A percentile compares a stretch with the other conserved stretches of the same genome.
Evolutionary conservation across 176 grass and related monocot species (phyloP).

Genomic region (Triticum turgidum): DNA sequence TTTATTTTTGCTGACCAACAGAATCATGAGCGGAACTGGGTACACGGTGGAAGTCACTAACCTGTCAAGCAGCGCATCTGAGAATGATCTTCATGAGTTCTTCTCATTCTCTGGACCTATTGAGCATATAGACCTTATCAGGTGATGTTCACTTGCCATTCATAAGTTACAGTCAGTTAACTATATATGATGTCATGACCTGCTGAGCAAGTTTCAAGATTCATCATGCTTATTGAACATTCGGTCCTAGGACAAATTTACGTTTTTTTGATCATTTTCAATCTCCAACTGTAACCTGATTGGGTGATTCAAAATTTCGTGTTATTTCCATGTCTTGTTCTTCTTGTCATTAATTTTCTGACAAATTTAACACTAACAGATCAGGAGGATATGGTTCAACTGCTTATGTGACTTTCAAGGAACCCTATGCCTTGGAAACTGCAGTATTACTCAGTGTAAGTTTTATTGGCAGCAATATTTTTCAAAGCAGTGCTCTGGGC

Average conservation of each 20-base stretch:
- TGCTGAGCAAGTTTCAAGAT: neutral
- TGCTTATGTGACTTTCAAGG: slow-evolving; percentile 97
- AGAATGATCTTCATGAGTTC: slow-evolving; percentile 83
- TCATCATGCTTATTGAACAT: slow-evolving; percentile 7
- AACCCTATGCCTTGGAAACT: slow-evolving; percentile 88
- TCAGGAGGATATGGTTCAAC: slow-evolving; percentile 79
- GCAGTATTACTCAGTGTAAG: slow-evolving; percentile 91
- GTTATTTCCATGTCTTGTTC: neutral
- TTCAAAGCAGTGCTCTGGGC: neutral
- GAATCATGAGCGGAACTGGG: slow-evolving; percentile 65
- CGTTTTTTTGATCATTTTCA: neutral
- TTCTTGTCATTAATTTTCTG: slow-evolving; percentile 26
- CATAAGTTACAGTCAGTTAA: neutral
- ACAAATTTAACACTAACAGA: slow-evolving; percentile 40
- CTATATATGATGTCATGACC: neutral
- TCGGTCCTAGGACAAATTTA: neutral
- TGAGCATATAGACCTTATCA: slow-evolving; percentile 90
- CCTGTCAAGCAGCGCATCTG: slow-evolving; percentile 68
- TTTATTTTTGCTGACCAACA: slow-evolving; percentile 40
- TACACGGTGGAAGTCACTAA: slow-evolving; percentile 90
- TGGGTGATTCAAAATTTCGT: neutral
- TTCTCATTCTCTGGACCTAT: slow-evolving; percentile 97
- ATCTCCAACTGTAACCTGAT: neutral
- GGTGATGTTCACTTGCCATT: slow-evolving; percentile 37
- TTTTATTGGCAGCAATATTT: slow-evolving; percentile 2